A percentile compares a stretch with the other conserved stretches of the same genome.
phyloP scores from a whole-genome alignment of 2,329 filamentous ascomycete genomes.

The Curvularia eragrostidis region DNA sequence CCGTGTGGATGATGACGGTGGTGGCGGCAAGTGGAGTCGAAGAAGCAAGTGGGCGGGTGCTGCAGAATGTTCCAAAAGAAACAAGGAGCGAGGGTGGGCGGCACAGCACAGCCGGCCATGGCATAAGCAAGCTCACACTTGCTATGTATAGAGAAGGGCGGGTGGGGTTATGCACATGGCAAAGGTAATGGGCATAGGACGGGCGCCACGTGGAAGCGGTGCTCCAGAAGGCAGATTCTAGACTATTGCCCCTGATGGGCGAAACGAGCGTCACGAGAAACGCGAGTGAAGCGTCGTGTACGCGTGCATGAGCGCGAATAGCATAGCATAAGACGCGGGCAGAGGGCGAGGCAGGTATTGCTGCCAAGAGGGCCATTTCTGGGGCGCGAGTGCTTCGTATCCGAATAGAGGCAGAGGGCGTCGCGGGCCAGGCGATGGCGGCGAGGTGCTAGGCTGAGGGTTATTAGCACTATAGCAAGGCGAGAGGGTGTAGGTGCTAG shows the following conservation, averaged over 20 bases:
- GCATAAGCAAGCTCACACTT: constrained; percentile 2
- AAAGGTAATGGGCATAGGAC: background rate
- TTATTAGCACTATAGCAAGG: background rate
- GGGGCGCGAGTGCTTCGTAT: background rate
- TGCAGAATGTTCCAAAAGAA: background rate
- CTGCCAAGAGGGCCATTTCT: background rate
- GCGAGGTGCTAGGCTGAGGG: background rate
- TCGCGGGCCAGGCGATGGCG: background rate
- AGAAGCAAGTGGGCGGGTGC: background rate
- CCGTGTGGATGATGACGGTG: background rate
- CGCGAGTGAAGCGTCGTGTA: no score
- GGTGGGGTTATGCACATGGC: constrained; percentile 1
- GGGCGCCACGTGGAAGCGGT: background rate
- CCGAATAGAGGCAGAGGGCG: background rate
- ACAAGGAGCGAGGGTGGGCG: background rate
- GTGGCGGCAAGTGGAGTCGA: background rate
- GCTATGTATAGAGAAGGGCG: background rate
- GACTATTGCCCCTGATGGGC: constrained; percentile 1
- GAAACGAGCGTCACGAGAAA: background rate
- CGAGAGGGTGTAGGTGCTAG: background rate
- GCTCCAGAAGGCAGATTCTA: no score
- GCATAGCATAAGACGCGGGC: background rate
- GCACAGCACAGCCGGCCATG: background rate
- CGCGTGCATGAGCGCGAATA: background rate
- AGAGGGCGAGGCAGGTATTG: background rate